These are phyloP conservation scores for Aureobasidium sp. DNA, from an alignment of 2,329 filamentous ascomycete species.

Conservation along the genomic window DNA sequence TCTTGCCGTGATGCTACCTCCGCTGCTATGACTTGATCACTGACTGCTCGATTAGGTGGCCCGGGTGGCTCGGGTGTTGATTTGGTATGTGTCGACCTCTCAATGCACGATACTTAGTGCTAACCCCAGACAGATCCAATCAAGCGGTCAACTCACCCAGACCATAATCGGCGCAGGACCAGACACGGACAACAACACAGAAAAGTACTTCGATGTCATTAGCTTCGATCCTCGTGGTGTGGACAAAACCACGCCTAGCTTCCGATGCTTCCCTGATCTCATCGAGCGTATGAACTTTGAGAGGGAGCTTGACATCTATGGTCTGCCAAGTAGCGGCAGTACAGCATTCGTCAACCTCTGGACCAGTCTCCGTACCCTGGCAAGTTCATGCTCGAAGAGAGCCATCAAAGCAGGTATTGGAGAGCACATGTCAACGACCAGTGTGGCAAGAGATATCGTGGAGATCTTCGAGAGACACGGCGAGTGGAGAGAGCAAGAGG, in stretches of 20 bases:
- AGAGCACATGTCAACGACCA: conserved; percentile 37
- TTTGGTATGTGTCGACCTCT: not conserved
- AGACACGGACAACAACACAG: not conserved
- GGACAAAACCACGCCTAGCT: conserved; percentile 26
- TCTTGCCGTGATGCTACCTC: not conserved
- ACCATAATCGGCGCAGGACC: conserved; percentile 29
- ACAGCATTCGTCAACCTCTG: conserved; percentile 31
- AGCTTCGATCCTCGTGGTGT: conserved; percentile 37
- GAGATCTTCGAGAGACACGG: conserved; percentile 38
- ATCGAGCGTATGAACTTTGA: conserved; percentile 23
- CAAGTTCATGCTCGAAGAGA: conserved; percentile 18
- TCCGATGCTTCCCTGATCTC: conserved; percentile 29
- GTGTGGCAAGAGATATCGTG: conserved; percentile 41
- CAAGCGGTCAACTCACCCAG: too few relatives aligned
- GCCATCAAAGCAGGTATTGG: conserved; percentile 24
- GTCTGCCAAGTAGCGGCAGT: conserved; percentile 32
- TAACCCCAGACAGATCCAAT: conserved; percentile 18
- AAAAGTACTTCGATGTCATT: conserved; percentile 31
- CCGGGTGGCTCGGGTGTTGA: conserved; percentile 37
- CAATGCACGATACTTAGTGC: not conserved
- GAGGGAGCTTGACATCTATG: conserved; percentile 26
- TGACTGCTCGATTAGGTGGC: conserved; percentile 22
- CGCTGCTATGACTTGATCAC: too few relatives aligned
- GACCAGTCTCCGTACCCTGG: conserved; percentile 31
- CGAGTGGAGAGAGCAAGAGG: conserved; percentile 26